Conservation (phyloP, 176 grass and related monocot species). For the Paspalum vaginatum region DNA sequence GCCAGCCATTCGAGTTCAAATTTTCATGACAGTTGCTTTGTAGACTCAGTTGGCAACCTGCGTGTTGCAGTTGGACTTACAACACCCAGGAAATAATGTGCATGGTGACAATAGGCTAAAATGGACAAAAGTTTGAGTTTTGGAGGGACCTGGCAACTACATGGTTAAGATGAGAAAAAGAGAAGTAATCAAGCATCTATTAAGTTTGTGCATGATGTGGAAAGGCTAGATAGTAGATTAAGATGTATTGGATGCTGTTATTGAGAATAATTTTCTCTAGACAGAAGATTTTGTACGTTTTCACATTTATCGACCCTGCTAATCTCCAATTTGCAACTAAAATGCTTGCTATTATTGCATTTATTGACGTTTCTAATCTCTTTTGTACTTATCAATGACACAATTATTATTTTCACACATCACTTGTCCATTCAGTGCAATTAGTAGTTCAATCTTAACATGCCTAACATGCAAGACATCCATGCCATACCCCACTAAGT, state of each 20-base stretch:
- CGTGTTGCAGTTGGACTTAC: background rate
- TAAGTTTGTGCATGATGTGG: background rate
- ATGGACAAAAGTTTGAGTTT: background rate
- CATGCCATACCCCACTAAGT: too few relatives aligned
- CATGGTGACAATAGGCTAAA: background rate
- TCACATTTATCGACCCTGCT: background rate
- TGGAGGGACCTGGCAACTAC: background rate
- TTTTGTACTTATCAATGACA: background rate
- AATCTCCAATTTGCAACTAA: background rate
- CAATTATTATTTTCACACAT: background rate
- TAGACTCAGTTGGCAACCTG: background rate
- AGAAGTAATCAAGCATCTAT: background rate
- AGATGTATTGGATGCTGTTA: background rate
- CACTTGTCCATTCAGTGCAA: too few relatives aligned
- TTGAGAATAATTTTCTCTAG: too few relatives aligned
- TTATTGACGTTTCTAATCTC: background rate
- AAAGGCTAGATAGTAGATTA: background rate
- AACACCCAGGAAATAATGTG: background rate
- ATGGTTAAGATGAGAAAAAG: conserved; percentile 18
- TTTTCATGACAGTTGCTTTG: background rate
- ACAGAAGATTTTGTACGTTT: background rate
- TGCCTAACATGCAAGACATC: too few relatives aligned
- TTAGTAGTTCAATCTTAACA: too few relatives aligned
- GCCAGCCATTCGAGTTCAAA: background rate
- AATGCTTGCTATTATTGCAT: background rate